Base-by-base conservation (phyloP, 345 rosid genomes). In the Gossypium rotundifolium region DNA sequence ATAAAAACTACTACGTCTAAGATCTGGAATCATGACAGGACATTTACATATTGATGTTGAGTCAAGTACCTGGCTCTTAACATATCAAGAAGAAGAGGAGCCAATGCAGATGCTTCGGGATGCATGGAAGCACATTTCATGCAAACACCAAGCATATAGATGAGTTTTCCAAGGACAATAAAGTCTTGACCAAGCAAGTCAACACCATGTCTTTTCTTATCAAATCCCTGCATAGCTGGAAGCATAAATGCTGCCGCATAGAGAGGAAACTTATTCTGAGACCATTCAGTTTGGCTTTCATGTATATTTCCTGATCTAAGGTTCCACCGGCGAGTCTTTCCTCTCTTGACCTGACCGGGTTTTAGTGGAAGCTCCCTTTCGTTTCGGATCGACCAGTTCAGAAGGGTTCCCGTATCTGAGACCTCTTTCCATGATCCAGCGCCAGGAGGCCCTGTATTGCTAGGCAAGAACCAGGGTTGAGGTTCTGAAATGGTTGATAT, bases 191-290 rank as follows among this genome's bases (percentile, higher is more conserved):
- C 96, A 12, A 95, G 97, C 81, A 95, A 91, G 86, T 95, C 99
- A 81, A 93, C 92, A n/a, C 99, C 99, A 38, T 93, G 99, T 66
- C 90, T 83, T 82, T 83, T 91, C 89, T 85, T 91, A 84, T 95
- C 99, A 78, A 90, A 93, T 65, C 89, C 94, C 85, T 87, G 87
- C 99, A 95, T 95, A 73, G 90, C 93, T 80, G 99, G 99, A 81
- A 95, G 98, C 98, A 95, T 93, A 86, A 93, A 93, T 14, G 99
- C 93, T 42, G 96, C 98, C 27, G 96, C 96, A 70, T 90, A 93
- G 52, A 88, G 53, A 66, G 96, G 99, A 74, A 95, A 95, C 66
- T 80, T 91, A 71, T 95, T 95, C 42, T 88, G 93, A 55, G 91
- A 81, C 87, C 84, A 81, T 57, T 88, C 94, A 48, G 74, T 72